Base-by-base conservation (phyloP, 768 basidiomycete species). In the Trametes maxima region DNA sequence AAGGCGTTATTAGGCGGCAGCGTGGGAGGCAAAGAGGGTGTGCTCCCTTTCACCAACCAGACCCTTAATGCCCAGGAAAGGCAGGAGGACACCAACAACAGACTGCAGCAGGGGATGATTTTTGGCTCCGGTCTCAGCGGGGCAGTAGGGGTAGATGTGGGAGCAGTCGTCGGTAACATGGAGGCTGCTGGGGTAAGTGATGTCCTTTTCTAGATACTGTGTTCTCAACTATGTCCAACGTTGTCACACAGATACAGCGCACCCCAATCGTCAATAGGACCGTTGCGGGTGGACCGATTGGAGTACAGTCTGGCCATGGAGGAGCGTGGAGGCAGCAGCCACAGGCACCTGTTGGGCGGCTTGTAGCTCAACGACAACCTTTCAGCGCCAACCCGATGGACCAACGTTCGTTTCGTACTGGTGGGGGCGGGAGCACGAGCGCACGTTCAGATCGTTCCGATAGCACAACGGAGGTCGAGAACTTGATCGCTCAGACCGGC, bases 391-490 rank as follows among this genome's bases (percentile, higher is more conserved):
- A 33, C 28, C 28, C 28, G 39, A 61, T 50, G 50, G 57, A 62
- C 17, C 67, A 71, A 21, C 67, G 67, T 3, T 71, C 73, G 2
- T 70, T 69, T 57, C 65, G 69, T 39, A 63, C 69, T 13, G 63
- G 67, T 33, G 61, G 65, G 19, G 66, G 61, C 55, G 28, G 28
- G 28, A 33, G 28, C 28, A 33, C 28, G 8, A 67, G 68, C n/a
- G 63, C 64, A 3, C 42, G 66, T 2, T 73, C 72, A 2, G 70
- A 72, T 16, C 67, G 60, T 3, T 69, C 89, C 35, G 84, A 85
- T 55, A 90, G 88, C 69, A 80, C 83, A 1, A 82, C 85, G 51
- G 90, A 91, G 68, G 87, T 90, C n/a, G 89, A 92, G 68, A 81
- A 82, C 62, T 69, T 90, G 61, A 77, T 90, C 39, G 73, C 80